Evolutionary conservation across 306 rosid species (phyloP).

Genomic region (Dalbergia cochinchinensis): DNA sequence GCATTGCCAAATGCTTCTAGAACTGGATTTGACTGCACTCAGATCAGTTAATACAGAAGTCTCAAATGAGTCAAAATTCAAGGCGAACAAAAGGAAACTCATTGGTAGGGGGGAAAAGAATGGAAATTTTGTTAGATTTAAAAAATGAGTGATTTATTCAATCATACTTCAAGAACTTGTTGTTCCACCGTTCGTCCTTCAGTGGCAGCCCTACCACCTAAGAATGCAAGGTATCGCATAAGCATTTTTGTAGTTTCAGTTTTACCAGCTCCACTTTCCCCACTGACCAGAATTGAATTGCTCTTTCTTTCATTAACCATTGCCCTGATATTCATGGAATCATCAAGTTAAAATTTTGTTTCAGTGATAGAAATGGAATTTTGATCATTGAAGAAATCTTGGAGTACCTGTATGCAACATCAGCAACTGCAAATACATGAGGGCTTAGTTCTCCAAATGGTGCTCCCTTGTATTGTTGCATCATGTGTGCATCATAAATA

Average conservation of each 20-base stretch:
- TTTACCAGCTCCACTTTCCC: constrained; percentile 99
- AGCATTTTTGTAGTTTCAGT: constrained; percentile 99
- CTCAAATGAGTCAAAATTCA: constrained; percentile 37
- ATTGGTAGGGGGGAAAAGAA: constrained; percentile 2
- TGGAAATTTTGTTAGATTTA: constrained; percentile 19
- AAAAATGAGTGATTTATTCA: constrained; percentile 20
- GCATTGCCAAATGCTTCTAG: constrained; percentile 99
- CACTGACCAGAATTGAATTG: constrained; percentile 98
- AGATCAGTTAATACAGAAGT: constrained; percentile 41
- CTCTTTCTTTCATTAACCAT: constrained; percentile 90
- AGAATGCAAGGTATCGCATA: constrained; percentile 94
- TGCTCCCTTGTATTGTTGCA: constrained; percentile 99
- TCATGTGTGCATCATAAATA: constrained; percentile 90
- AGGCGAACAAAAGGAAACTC: not conserved
- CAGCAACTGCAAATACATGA: constrained; percentile 99
- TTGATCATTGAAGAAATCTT: constrained; percentile 31
- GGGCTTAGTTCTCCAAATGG: constrained; percentile 97
- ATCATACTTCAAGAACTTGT: constrained; percentile 97
- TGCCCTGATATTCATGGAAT: constrained; percentile 70
- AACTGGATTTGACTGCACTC: constrained; percentile 97
- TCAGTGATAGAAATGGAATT: constrained; percentile 32
- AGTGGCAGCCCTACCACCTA: constrained; percentile 93
- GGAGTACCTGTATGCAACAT: constrained; percentile 90
- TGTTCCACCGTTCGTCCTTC: constrained; percentile 99
- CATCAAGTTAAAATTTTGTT: constrained; percentile 35